Evolutionary conservation across 192 early-diverging fungal genomes (phyloP).

Genomic region (Coemansia sp.): DNA sequence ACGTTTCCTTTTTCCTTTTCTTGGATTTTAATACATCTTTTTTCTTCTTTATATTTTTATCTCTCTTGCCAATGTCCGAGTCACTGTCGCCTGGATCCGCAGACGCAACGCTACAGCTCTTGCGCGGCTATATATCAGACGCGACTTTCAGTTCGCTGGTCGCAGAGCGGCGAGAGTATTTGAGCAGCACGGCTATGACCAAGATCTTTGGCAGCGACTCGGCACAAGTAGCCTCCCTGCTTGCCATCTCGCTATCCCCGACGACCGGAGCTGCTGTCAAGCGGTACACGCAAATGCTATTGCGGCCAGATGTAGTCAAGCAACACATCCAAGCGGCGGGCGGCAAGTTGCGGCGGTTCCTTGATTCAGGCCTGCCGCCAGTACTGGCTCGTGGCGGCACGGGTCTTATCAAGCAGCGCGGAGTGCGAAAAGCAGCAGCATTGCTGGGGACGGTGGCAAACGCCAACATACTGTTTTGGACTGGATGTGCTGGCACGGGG

Average conservation of each 20-base stretch:
- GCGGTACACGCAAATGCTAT: background rate
- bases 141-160: background rate
- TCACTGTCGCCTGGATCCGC: background rate
- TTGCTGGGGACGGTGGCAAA: background rate
- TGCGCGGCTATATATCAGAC: background rate
- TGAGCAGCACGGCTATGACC: background rate
- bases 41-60: background rate
- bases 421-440: no score
- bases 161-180: background rate
- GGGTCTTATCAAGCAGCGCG: background rate
- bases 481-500: constrained; percentile 5
- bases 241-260: background rate
- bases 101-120: background rate
- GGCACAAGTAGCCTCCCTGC: background rate
- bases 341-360: background rate
- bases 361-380: background rate
- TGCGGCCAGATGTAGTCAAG: background rate
- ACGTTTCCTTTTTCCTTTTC: background rate
- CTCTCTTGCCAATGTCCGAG: background rate
- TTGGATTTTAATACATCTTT: background rate
- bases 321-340: background rate
- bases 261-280: background rate
- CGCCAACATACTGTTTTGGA: background rate
- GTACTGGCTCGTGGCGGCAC: background rate
- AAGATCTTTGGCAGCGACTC: background rate